A percentile compares a stretch with the other conserved stretches of the same genome.
Evolutionary conservation across 345 rosid species (phyloP).

Genomic region (Populus deltoides): DNA sequence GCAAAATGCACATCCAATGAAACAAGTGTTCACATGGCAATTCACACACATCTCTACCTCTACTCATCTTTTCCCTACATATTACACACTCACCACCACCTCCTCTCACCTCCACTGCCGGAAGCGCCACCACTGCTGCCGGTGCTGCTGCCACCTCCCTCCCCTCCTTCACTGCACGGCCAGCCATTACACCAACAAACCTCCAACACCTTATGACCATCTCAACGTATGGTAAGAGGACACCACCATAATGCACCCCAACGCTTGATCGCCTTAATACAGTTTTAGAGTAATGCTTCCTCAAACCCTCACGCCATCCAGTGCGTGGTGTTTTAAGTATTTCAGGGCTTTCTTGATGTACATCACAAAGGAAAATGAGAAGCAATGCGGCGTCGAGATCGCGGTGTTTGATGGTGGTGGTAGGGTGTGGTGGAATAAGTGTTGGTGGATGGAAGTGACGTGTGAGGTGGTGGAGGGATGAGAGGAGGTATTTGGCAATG

Average conservation of each 20-base stretch:
- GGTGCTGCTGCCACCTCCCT: conserved; percentile 54
- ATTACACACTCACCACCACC: conserved; percentile 61
- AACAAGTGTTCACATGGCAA: conserved; percentile 85
- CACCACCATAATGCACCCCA: conserved; percentile 51
- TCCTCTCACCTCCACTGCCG: conserved; percentile 47
- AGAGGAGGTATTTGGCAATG: conserved; percentile 80
- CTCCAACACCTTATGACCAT: conserved; percentile 57
- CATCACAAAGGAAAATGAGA: conserved; percentile 79
- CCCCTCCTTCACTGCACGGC: conserved; percentile 33
- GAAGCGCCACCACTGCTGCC: conserved; percentile 61
- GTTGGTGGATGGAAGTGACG: conserved; percentile 36
- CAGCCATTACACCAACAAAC: conserved; percentile 47
- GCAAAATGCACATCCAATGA: conserved; percentile 86
- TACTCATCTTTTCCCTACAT: conserved; percentile 78
- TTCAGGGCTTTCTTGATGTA: conserved; percentile 58
- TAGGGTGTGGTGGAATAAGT: conserved; percentile 22
- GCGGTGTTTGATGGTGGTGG: conserved; percentile 41
- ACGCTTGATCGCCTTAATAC: conserved; percentile 40
- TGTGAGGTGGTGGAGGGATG: conserved; percentile 62
- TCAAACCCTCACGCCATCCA: conserved; percentile 56
- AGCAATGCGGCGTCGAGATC: conserved; percentile 77
- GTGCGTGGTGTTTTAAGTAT: conserved; percentile 40
- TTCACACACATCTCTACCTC: conserved; percentile 77
- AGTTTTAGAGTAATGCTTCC: conserved; percentile 23
- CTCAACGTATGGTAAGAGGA: conserved; percentile 61